Conservation (phyloP, 768 basidiomycete species). For the Russula brevipes region DNA sequence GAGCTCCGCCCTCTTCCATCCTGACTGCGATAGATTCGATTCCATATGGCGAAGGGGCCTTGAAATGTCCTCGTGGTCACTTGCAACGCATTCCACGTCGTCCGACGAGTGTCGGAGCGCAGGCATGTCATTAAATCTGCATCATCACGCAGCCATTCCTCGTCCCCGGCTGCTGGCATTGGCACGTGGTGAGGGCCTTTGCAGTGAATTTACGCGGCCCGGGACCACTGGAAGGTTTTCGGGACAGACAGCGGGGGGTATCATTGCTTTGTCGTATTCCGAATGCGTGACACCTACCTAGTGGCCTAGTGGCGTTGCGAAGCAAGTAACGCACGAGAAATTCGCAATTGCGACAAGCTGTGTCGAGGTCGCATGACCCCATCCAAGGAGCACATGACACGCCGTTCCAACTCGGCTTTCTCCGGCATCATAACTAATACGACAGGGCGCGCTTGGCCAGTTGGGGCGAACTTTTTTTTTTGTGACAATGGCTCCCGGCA, state of each 20-base stretch:
- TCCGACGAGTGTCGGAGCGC: not conserved
- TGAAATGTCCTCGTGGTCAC: not conserved
- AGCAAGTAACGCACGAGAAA: not conserved
- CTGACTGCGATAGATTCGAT: not conserved
- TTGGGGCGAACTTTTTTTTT: too few relatives aligned
- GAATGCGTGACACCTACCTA: too few relatives aligned
- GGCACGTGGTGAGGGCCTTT: too few relatives aligned
- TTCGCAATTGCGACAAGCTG: not conserved
- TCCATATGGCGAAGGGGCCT: too few relatives aligned
- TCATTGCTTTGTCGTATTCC: too few relatives aligned
- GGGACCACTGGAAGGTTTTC: too few relatives aligned
- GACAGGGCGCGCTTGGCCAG: too few relatives aligned
- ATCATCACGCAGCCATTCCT: not conserved
- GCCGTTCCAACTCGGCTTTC: not conserved
- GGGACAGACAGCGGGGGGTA: too few relatives aligned
- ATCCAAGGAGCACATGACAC: constrained; percentile 7
- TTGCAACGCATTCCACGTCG: too few relatives aligned
- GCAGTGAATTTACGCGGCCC: too few relatives aligned
- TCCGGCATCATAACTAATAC: not conserved
- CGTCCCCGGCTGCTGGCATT: not conserved
- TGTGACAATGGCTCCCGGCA: too few relatives aligned
- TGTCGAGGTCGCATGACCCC: constrained; percentile 1
- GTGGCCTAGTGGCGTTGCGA: not conserved
- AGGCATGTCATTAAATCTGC: not conserved
- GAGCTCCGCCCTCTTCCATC: not conserved